Evolutionary conservation across 352 stramenopile species (phyloP).

Genomic region (Pythium monospermum): DNA sequence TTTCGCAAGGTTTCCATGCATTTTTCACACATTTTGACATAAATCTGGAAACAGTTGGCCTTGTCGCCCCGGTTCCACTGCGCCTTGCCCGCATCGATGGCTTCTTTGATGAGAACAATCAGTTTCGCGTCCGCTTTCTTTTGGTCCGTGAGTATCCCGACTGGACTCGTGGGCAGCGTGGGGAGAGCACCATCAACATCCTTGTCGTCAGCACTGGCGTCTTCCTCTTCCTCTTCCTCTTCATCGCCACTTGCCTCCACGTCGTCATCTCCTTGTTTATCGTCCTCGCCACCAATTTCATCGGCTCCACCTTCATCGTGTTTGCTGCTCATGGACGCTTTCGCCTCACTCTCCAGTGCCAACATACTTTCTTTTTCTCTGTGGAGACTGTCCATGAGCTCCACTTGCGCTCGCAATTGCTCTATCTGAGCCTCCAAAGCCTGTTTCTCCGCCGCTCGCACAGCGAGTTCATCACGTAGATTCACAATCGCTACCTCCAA

Average conservation of each 20-base stretch:
- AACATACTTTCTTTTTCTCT: not conserved
- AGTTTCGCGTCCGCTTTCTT: conserved; percentile 35
- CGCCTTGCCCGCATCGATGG: conserved; percentile 53
- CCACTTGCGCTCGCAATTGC: conserved; percentile 46
- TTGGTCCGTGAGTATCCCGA: conserved; percentile 7
- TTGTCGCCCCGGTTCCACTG: conserved; percentile 79
- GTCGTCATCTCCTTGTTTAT: conserved; percentile 22
- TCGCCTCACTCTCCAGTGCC: conserved; percentile 13
- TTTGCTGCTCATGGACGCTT: not conserved
- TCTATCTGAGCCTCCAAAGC: conserved; percentile 60
- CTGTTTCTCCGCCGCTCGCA: conserved; percentile 35
- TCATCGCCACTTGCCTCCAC: conserved; percentile 10
- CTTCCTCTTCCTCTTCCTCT: conserved; percentile 11
- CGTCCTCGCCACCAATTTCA: conserved; percentile 10
- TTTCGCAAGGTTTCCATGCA: conserved; percentile 33
- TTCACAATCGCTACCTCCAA: conserved; percentile 24
- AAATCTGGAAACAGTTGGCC: conserved; percentile 63
- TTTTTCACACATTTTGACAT: conserved; percentile 43
- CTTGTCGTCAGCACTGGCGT: conserved; percentile 3
- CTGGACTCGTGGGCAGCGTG: no score
- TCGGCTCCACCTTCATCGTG: conserved; percentile 16
- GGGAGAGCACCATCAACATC: no score
- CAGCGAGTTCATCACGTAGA: conserved; percentile 36
- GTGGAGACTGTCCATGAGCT: conserved; percentile 39
- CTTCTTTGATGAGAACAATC: conserved; percentile 34